A percentile compares a stretch with the other conserved stretches of the same genome.
These are phyloP conservation scores for Aspergillus terreus DNA, from an alignment of 2,329 filamentous ascomycete genomes.

Conservation along the genomic window DNA sequence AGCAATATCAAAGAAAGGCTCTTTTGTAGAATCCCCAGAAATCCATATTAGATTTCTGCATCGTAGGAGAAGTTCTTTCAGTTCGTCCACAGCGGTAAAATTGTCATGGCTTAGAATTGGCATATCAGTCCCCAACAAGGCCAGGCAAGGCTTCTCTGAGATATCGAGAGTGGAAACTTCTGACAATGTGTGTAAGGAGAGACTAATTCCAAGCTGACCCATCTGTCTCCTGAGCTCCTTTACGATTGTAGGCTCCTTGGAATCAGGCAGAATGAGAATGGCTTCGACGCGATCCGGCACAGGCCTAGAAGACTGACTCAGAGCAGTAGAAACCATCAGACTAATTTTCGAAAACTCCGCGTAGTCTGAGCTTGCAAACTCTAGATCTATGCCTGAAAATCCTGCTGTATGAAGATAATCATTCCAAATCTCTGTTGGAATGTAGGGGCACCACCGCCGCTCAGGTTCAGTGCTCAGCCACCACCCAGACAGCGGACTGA, in stretches of 20 bases:
- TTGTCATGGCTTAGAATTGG: neutral
- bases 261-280: neutral
- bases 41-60: neutral
- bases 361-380: slow-evolving; percentile 1
- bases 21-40: neutral
- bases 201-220: neutral
- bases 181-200: too few relatives aligned
- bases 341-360: slow-evolving; percentile 3
- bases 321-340: slow-evolving; percentile 6
- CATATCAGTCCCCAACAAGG: neutral
- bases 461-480: slow-evolving; percentile 18
- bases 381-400: slow-evolving; percentile 22
- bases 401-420: slow-evolving; percentile 16
- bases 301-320: too few relatives aligned
- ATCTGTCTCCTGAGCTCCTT: neutral
- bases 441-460: slow-evolving; percentile 1
- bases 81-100: neutral
- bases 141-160: neutral
- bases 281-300: neutral
- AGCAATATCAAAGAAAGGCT: neutral
- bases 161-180: neutral
- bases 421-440: slow-evolving; percentile 20
- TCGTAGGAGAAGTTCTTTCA: neutral
- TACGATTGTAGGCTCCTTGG: neutral
- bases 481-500: slow-evolving; percentile 34